phyloP scores from a whole-genome alignment of 208 protist genomes.

The Giardia muris region DNA sequence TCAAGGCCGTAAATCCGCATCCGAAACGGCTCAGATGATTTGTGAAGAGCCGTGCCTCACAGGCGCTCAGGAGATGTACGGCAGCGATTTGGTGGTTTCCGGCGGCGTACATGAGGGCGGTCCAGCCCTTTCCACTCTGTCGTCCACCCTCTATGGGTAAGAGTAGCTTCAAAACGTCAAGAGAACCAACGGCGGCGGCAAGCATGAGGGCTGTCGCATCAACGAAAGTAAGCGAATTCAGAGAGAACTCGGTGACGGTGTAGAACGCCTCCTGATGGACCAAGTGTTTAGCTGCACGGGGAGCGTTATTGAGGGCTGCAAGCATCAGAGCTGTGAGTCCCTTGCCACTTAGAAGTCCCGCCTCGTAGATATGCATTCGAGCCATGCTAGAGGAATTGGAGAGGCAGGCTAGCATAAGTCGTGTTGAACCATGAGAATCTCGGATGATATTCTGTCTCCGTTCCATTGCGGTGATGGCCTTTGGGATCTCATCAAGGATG shows the following conservation, averaged over 20 bases:
- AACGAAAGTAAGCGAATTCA: neutral
- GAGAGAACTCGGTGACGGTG: neutral
- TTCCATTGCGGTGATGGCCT: neutral
- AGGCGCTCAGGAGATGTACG: neutral
- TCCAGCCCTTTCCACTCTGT: neutral
- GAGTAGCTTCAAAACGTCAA: neutral
- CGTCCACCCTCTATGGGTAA: neutral
- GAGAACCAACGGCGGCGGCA: neutral
- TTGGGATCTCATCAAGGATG: neutral
- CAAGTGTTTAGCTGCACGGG: neutral
- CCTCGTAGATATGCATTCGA: neutral
- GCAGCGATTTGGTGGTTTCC: neutral
- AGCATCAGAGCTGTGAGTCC: neutral
- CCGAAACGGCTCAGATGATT: neutral
- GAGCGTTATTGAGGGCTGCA: neutral
- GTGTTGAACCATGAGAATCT: neutral
- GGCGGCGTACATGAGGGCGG: neutral
- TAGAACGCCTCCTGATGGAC: neutral
- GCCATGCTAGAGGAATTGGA: neutral
- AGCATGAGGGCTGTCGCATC: neutral
- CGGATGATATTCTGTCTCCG: neutral
- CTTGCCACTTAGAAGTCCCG: neutral
- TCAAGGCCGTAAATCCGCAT: neutral
- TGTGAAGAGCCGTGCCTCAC: neutral
- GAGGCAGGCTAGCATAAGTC: neutral